These are phyloP conservation scores for Smittium culicis DNA, from an alignment of 371 early-diverging fungal species.

Conservation along the genomic window DNA sequence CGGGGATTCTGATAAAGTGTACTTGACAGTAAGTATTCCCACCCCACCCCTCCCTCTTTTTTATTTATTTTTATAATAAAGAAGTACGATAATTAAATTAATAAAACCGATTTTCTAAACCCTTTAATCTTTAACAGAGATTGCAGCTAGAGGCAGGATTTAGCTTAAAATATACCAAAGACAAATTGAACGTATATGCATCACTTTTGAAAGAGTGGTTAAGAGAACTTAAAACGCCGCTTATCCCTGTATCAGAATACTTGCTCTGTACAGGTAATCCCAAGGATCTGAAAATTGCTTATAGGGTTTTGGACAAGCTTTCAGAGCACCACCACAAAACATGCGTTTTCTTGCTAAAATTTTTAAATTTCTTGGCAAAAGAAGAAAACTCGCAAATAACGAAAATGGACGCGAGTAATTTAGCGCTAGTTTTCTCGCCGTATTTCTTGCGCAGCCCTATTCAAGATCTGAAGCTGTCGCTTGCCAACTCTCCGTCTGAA, in stretches of 20 bases:
- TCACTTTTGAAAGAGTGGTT: conserved; percentile 87
- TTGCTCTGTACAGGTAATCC: conserved; percentile 45
- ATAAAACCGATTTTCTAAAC: background rate
- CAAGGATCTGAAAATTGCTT: conserved; percentile 40
- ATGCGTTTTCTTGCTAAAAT: conserved; percentile 58
- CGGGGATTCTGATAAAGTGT: conserved; percentile 79
- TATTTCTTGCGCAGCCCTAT: conserved; percentile 79
- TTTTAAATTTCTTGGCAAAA: conserved; percentile 68
- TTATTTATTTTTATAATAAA: background rate
- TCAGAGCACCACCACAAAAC: conserved; percentile 65
- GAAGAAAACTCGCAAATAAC: conserved; percentile 52
- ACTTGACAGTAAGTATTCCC: conserved; percentile 40
- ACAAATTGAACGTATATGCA: conserved; percentile 83
- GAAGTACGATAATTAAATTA: background rate
- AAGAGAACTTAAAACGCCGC: conserved; percentile 79
- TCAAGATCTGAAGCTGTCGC: conserved; percentile 55
- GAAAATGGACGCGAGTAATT: conserved; percentile 73
- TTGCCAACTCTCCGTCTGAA: conserved; percentile 67
- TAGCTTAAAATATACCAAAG: conserved; percentile 51
- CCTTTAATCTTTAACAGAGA: conserved; percentile 23
- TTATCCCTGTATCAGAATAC: conserved; percentile 74
- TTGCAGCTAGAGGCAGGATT: conserved; percentile 70
- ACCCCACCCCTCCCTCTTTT: background rate
- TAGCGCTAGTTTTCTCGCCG: conserved; percentile 96
- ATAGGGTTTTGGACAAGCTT: conserved; percentile 45